Evolutionary conservation across 805 yeast genomes (phyloP).

Genomic region (Starmerella stigmatis): DNA sequence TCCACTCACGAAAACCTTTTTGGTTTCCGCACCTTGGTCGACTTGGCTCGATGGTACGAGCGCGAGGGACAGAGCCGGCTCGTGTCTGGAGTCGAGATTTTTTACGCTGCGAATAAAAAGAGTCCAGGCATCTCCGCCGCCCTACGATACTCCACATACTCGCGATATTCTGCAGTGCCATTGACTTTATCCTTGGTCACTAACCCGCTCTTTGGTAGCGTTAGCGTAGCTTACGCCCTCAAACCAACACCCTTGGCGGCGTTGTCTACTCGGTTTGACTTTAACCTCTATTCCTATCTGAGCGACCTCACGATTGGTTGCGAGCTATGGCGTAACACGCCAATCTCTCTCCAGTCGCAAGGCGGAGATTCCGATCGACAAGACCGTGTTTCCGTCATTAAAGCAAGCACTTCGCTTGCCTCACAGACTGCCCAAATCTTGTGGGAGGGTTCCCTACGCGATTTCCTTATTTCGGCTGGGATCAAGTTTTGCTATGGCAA

Average conservation of each 20-base stretch:
- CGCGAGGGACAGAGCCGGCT: slow-evolving; percentile 39
- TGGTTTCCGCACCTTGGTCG: slow-evolving; percentile 72
- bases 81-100: slow-evolving; percentile 73
- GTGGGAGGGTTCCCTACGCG: slow-evolving; percentile 84
- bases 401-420: slow-evolving; percentile 58
- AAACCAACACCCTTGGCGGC: slow-evolving; percentile 62
- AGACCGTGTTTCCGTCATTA: slow-evolving; percentile 46
- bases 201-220: slow-evolving; percentile 83
- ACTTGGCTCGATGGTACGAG: slow-evolving; percentile 36
- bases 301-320: slow-evolving; percentile 79
- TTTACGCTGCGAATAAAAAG: slow-evolving; percentile 75
- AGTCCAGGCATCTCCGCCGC: slow-evolving; percentile 87
- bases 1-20: slow-evolving; percentile 74
- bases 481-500: slow-evolving; percentile 26
- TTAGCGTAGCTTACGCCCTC: slow-evolving; percentile 79
- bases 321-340: slow-evolving; percentile 56
- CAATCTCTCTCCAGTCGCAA: slow-evolving; percentile 19
- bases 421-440: slow-evolving; percentile 51
- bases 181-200: slow-evolving; percentile 74
- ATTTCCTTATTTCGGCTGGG: slow-evolving; percentile 70
- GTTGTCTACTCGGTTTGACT: slow-evolving; percentile 74
- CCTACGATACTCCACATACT: slow-evolving; percentile 69
- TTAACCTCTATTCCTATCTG: slow-evolving; percentile 81
- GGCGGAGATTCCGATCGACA: slow-evolving; percentile 6
- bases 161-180: slow-evolving; percentile 82